A percentile compares a stretch with the other conserved stretches of the same genome.
Conservation (phyloP, 1,284 basidiomycete genomes). For the Schizophyllum amplum region DNA sequence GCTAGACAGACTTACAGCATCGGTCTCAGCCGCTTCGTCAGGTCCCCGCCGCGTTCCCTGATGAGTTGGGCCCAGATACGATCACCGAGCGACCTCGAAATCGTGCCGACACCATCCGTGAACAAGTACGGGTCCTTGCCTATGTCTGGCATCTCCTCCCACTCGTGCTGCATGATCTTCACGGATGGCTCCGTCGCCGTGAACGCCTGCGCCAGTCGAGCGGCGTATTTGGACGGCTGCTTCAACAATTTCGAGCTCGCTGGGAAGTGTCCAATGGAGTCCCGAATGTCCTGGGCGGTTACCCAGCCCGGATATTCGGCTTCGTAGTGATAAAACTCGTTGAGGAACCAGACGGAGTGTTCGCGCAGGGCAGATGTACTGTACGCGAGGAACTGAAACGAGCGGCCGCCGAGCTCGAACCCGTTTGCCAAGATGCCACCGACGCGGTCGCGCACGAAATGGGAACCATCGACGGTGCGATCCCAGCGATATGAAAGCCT, state of each 20-base stretch:
- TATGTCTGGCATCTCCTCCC: conserved; percentile 32
- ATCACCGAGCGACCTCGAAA: conserved; percentile 49
- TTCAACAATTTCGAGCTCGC: conserved; percentile 36
- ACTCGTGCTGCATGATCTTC: conserved; percentile 42
- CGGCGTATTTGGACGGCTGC: conserved; percentile 70
- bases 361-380: conserved; percentile 62
- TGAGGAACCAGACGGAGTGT: conserved; percentile 74
- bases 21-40: conserved; percentile 39
- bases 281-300: conserved; percentile 48
- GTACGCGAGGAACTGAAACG: conserved; percentile 70
- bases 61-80: conserved; percentile 48
- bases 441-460: conserved; percentile 52
- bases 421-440: conserved; percentile 57
- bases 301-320: conserved; percentile 28
- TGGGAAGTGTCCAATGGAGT: conserved; percentile 54
- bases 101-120: conserved; percentile 74
- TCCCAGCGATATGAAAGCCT: conserved; percentile 60
- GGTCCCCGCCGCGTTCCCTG: conserved; percentile 23
- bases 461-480: conserved; percentile 48
- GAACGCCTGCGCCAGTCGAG: conserved; percentile 76
- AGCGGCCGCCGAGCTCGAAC: conserved; percentile 58
- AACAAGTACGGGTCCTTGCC: conserved; percentile 30
- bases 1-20: conserved; percentile 31
- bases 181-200: conserved; percentile 72
- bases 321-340: conserved; percentile 39